A percentile compares a stretch with the other conserved stretches of the same genome.
Conservation (phyloP, 2,329 filamentous ascomycete genomes). For the Cercospora zeae-maydis region DNA sequence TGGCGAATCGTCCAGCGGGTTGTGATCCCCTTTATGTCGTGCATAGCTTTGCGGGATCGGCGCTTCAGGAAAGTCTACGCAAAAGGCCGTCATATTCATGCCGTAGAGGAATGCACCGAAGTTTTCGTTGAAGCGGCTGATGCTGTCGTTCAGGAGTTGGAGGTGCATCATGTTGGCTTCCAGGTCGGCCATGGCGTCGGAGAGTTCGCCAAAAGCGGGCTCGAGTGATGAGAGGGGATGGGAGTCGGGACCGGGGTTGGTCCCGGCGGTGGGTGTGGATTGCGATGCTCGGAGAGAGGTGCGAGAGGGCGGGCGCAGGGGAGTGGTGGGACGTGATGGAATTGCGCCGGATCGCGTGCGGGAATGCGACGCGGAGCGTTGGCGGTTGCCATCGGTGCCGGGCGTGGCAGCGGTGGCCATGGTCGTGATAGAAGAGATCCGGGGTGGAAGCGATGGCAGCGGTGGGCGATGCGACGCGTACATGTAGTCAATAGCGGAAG, state of each 20-base stretch:
- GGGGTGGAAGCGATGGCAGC: background rate
- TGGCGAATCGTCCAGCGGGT: constrained; percentile 23
- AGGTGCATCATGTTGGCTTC: constrained; percentile 98
- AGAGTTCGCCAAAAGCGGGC: constrained; percentile 86
- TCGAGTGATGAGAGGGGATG: constrained; percentile 80
- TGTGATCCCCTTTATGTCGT: constrained; percentile 47
- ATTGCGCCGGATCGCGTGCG: constrained; percentile 42
- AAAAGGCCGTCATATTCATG: constrained; percentile 98
- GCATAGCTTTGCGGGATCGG: constrained; percentile 81
- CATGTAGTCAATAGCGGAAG: background rate
- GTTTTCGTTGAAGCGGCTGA: constrained; percentile 89
- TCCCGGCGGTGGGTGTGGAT: constrained; percentile 42
- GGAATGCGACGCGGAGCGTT: constrained; percentile 42
- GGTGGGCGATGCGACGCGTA: background rate
- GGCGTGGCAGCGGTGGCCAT: constrained; percentile 25
- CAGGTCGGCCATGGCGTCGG: constrained; percentile 89
- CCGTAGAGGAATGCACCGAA: constrained; percentile 95
- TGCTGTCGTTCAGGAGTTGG: constrained; percentile 91
- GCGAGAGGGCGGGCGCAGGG: constrained; percentile 82
- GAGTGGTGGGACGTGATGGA: constrained; percentile 79
- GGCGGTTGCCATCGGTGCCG: constrained; percentile 7
- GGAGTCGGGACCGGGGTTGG: constrained; percentile 46
- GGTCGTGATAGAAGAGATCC: background rate
- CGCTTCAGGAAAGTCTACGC: constrained; percentile 94
- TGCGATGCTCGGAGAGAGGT: constrained; percentile 74